phyloP scores from a whole-genome alignment of 2,329 filamentous ascomycete species.

The Thielaviopsis euricoi region DNA sequence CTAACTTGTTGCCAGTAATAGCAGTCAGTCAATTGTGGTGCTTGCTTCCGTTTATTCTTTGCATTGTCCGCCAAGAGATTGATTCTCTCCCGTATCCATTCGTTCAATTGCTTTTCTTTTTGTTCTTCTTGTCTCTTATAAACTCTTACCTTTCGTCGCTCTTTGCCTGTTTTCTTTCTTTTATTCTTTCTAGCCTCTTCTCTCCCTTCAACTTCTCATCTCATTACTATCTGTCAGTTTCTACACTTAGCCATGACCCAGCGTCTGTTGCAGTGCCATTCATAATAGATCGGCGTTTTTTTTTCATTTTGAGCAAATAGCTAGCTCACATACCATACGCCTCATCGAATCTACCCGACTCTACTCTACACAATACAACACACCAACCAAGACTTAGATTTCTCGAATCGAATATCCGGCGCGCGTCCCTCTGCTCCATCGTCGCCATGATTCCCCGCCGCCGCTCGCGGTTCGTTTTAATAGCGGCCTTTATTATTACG shows the following conservation, averaged over 20 bases:
- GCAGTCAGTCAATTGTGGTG: too few relatives aligned
- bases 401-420: not conserved
- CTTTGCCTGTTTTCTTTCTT: not conserved
- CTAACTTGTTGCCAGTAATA: too few relatives aligned
- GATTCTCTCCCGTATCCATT: not conserved
- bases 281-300: not conserved
- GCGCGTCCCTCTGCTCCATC: not conserved
- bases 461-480: constrained; percentile 43
- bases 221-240: too few relatives aligned
- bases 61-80: not conserved
- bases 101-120: not conserved
- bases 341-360: not conserved
- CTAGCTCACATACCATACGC: not conserved
- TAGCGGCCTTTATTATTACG: constrained; percentile 37
- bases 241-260: not conserved
- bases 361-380: not conserved
- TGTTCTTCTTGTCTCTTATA: not conserved
- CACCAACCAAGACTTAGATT: not conserved
- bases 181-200: not conserved
- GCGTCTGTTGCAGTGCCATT: not conserved
- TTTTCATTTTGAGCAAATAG: not conserved
- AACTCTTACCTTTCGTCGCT: not conserved
- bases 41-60: not conserved
- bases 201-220: not conserved
- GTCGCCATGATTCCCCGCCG: constrained; percentile 28